phyloP scores from a whole-genome alignment of 2,329 filamentous ascomycete species.

The Penicillium frequentans region DNA sequence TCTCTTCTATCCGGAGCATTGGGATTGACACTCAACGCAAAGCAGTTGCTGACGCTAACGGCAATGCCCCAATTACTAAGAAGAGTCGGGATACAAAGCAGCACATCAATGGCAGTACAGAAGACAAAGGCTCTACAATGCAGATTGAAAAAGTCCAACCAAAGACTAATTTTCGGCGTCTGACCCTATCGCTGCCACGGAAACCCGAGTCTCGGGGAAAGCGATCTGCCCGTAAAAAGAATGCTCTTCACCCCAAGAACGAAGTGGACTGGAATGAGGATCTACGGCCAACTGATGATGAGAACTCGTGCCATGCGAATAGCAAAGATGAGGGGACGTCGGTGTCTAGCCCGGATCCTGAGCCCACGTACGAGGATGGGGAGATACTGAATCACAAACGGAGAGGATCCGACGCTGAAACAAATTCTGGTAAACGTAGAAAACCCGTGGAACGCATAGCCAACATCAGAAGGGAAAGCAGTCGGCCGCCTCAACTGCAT shows the following conservation, averaged over 20 bases:
- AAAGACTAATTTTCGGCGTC: background rate
- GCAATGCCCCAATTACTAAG: background rate
- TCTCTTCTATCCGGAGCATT: background rate
- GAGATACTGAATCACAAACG: background rate
- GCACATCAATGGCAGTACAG: conserved; percentile 3
- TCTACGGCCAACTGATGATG: conserved; percentile 26
- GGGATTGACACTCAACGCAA: background rate
- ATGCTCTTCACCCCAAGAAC: conserved; percentile 13
- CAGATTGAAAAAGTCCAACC: background rate
- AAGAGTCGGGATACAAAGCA: background rate
- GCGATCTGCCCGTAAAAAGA: conserved; percentile 16
- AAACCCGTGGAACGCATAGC: conserved; percentile 1
- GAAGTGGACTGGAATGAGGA: conserved; percentile 34
- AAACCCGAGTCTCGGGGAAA: conserved; percentile 4
- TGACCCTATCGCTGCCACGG: background rate
- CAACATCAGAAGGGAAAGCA: background rate
- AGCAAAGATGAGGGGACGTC: conserved; percentile 10
- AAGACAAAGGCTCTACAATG: background rate
- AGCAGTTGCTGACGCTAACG: background rate
- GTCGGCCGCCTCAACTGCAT: conserved; percentile 1
- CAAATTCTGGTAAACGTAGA: conserved; percentile 10
- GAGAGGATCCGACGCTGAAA: conserved; percentile 1
- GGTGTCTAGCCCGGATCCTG: conserved; percentile 15
- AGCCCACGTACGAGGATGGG: background rate
- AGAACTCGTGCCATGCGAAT: conserved; percentile 1